Percentiles rank a stretch among this genome's conserved stretches.
Conservation (phyloP, 2,329 filamentous ascomycete species). For the Colletotrichum spaethianum region DNA sequence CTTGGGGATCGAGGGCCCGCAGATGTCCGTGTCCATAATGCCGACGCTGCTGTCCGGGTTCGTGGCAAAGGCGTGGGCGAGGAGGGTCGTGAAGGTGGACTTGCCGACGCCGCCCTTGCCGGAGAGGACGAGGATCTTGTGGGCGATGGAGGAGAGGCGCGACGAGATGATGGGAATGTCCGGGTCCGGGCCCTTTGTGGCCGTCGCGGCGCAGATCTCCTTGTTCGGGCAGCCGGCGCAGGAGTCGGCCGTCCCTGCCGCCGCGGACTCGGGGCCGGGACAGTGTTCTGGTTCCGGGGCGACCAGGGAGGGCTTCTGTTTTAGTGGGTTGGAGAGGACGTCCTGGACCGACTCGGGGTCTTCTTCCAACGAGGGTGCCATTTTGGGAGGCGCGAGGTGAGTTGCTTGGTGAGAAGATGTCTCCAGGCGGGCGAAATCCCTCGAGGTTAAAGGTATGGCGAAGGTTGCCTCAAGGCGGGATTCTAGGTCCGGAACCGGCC, state of each 20-base stretch:
- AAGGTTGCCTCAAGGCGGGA: not conserved
- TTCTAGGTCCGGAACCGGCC: conserved; percentile 29
- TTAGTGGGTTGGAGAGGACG: conserved; percentile 82
- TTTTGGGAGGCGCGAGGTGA: conserved; percentile 53
- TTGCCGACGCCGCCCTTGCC: conserved; percentile 98
- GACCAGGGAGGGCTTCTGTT: conserved; percentile 85
- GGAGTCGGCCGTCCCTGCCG: conserved; percentile 80
- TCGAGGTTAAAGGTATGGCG: no score
- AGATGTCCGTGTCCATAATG: conserved; percentile 98
- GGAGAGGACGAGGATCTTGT: conserved; percentile 93
- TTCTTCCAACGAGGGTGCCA: conserved; percentile 88
- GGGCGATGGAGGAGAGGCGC: conserved; percentile 84
- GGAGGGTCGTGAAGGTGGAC: conserved; percentile 90
- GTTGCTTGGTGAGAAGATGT: not conserved
- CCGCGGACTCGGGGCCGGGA: conserved; percentile 86
- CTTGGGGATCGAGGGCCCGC: conserved; percentile 95
- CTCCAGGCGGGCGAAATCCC: not conserved
- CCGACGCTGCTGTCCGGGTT: conserved; percentile 86
- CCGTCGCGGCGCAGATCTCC: conserved; percentile 86
- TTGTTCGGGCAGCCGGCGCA: conserved; percentile 98
- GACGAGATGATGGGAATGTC: conserved; percentile 91
- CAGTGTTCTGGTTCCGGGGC: conserved; percentile 98
- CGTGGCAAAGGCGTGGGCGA: conserved; percentile 89
- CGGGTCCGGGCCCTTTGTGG: conserved; percentile 94
- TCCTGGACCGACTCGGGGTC: conserved; percentile 81